Evolutionary conservation across 257 asterid genomes (phyloP).

Genomic region (Nyctanthes arbortristis): DNA sequence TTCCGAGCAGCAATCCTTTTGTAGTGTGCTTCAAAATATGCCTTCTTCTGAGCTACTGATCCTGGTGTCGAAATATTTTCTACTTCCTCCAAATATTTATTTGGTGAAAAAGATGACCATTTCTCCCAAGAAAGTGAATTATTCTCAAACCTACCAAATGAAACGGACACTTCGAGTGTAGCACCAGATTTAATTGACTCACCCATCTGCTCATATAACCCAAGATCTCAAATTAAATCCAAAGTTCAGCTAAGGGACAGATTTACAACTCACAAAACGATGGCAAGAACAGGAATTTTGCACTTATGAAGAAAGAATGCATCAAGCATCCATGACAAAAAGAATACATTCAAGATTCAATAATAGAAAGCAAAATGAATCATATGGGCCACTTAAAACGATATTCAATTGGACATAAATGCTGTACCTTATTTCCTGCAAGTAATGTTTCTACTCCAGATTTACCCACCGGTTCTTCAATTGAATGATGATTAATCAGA

Average conservation of each 20-base stretch:
- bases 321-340: conserved; percentile 16
- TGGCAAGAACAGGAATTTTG: conserved; percentile 14
- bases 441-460: conserved; percentile 40
- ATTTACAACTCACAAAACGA: conserved; percentile 28
- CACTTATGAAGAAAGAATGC: conserved; percentile 13
- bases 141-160: conserved; percentile 85
- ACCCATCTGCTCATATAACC: conserved; percentile 68
- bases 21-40: conserved; percentile 94
- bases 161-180: conserved; percentile 78
- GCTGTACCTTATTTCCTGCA: conserved; percentile 43
- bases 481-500: conserved; percentile 25
- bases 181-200: conserved; percentile 50
- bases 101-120: conserved; percentile 91
- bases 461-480: conserved; percentile 42
- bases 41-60: conserved; percentile 92
- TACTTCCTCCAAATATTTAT: conserved; percentile 91
- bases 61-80: conserved; percentile 87
- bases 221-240: conserved; percentile 26
- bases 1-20: conserved; percentile 81
- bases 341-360: conserved; percentile 7
- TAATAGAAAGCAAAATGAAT: conserved; percentile 5
- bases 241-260: conserved; percentile 22
- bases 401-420: conserved; percentile 24
- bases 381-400: conserved; percentile 20
- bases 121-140: conserved; percentile 94